phyloP scores from a whole-genome alignment of 106 monocot species.

The Triglochin maritima region DNA sequence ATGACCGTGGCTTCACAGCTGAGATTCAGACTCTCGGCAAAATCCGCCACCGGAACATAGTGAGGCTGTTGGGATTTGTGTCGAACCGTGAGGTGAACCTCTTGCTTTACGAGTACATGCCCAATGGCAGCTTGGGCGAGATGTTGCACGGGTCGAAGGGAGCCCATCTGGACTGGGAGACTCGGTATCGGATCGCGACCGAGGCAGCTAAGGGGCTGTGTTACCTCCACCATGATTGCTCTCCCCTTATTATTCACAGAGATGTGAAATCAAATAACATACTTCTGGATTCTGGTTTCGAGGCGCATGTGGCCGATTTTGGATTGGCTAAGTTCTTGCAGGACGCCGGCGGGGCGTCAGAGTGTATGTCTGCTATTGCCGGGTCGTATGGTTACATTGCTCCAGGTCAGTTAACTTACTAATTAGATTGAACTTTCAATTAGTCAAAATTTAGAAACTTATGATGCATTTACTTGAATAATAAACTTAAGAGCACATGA shows the following conservation, averaged over 20 bases:
- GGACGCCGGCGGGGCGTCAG: conserved; percentile 47
- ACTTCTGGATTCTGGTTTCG: conserved; percentile 60
- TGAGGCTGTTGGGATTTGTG: conserved; percentile 66
- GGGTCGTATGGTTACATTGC: conserved; percentile 97
- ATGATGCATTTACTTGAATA: not conserved
- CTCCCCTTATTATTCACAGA: conserved; percentile 69
- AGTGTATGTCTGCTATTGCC: conserved; percentile 88
- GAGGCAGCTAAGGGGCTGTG: conserved; percentile 81
- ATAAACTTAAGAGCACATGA: not conserved
- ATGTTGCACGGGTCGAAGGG: conserved; percentile 84
- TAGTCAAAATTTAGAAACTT: too few relatives aligned
- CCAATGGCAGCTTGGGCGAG: conserved; percentile 76
- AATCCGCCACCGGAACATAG: conserved; percentile 87
- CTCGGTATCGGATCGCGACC: conserved; percentile 52
- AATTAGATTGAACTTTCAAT: not conserved
- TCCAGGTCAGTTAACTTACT: conserved; percentile 36
- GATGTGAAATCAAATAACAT: conserved; percentile 93
- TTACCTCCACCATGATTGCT: conserved; percentile 90
- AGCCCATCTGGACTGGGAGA: conserved; percentile 65
- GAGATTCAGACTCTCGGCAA: conserved; percentile 83
- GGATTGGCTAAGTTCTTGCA: conserved; percentile 77
- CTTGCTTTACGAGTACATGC: conserved; percentile 93
- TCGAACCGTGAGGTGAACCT: conserved; percentile 71
- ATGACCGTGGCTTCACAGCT: conserved; percentile 79
- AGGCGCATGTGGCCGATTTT: conserved; percentile 93